These are phyloP conservation scores for Cyclotella cryptica DNA, from an alignment of 108 stramenopile species.

Conservation along the genomic window DNA sequence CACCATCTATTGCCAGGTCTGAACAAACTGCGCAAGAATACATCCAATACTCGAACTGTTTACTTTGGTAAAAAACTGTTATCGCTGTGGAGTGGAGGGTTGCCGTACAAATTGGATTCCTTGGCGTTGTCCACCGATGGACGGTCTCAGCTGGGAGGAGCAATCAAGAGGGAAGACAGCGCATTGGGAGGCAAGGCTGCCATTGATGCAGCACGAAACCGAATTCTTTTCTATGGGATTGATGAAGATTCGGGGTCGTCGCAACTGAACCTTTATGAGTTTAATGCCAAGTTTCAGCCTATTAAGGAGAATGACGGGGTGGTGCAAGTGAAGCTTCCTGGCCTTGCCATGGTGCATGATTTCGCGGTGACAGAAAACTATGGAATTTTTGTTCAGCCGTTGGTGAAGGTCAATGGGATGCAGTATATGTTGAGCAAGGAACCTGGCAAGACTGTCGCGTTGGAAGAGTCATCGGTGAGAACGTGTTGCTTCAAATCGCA, in stretches of 20 bases:
- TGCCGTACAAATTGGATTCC: conserved; percentile 85
- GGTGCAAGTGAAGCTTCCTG: conserved; percentile 58
- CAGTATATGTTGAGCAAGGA: conserved; percentile 82
- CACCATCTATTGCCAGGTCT: conserved; percentile 84
- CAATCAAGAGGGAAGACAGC: conserved; percentile 72
- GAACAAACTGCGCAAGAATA: conserved; percentile 85
- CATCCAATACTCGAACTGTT: conserved; percentile 74
- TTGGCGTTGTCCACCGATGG: conserved; percentile 84
- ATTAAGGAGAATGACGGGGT: conserved; percentile 66
- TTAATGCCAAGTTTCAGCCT: conserved; percentile 76
- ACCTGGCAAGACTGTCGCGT: conserved; percentile 62
- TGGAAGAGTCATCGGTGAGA: conserved; percentile 59
- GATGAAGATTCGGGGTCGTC: conserved; percentile 64
- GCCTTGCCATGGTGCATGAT: conserved; percentile 79
- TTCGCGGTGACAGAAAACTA: conserved; percentile 84
- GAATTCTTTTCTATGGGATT: conserved; percentile 74
- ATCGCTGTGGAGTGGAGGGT: conserved; percentile 82
- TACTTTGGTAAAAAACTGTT: conserved; percentile 82
- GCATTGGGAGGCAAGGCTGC: conserved; percentile 72
- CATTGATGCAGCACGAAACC: conserved; percentile 64
- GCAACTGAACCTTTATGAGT: conserved; percentile 76
- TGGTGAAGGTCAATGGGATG: conserved; percentile 71
- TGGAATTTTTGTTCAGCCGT: conserved; percentile 73
- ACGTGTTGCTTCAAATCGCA: not conserved
- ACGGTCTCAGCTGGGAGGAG: conserved; percentile 78